phyloP scores from a whole-genome alignment of 1,284 basidiomycete genomes.

The Taiwanofungus camphoratus region DNA sequence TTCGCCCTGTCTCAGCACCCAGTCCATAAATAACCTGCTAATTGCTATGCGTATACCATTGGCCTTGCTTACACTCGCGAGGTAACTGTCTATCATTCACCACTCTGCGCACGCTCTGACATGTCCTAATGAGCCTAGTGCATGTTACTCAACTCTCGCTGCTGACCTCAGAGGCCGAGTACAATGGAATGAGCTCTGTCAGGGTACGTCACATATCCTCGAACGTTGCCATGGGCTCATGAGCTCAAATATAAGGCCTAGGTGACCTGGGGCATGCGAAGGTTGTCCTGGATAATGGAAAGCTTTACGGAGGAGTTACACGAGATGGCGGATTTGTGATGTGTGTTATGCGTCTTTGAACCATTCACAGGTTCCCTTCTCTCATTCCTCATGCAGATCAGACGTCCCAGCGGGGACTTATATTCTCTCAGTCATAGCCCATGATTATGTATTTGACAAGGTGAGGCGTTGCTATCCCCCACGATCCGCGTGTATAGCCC shows the following conservation, averaged over 20 bases:
- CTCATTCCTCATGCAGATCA: conserved; percentile 36
- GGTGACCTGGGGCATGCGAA: conserved; percentile 53
- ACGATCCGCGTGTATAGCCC: not conserved
- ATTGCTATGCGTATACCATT: conserved; percentile 21
- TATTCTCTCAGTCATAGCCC: conserved; percentile 57
- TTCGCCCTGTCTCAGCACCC: not conserved
- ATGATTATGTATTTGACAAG: conserved; percentile 64
- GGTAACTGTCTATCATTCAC: conserved; percentile 11
- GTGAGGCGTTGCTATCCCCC: conserved; percentile 37
- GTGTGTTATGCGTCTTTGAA: conserved; percentile 33
- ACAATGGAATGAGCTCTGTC: conserved; percentile 61
- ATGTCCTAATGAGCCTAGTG: conserved; percentile 18
- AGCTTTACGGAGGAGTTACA: conserved; percentile 44
- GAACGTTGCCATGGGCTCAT: not conserved
- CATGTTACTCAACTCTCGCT: conserved; percentile 29
- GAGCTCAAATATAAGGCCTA: conserved; percentile 11
- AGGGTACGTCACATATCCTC: conserved; percentile 37
- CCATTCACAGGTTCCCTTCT: conserved; percentile 8
- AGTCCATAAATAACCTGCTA: too few relatives aligned
- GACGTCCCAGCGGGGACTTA: conserved; percentile 62
- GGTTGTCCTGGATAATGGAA: conserved; percentile 57
- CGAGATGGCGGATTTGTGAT: conserved; percentile 59
- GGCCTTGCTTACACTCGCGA: conserved; percentile 19
- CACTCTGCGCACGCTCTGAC: not conserved
- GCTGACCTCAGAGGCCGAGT: conserved; percentile 55